Percentiles rank a stretch among this genome's conserved stretches.
These are phyloP conservation scores for Botrytis fabae DNA, from an alignment of 2,329 filamentous ascomycete species.

Conservation along the genomic window DNA sequence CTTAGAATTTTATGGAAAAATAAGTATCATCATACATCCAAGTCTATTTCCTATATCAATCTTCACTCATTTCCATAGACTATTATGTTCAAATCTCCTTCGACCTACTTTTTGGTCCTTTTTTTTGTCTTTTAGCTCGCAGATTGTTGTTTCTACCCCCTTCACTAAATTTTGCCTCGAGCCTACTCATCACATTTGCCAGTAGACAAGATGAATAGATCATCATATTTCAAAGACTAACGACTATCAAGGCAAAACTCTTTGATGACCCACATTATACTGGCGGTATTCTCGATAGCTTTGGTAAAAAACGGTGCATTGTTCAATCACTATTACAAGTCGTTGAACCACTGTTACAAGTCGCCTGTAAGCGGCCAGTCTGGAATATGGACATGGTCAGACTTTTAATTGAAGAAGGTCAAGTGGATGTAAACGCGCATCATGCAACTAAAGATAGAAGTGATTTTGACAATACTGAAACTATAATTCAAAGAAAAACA, in stretches of 20 bases:
- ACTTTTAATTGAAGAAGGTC: constrained; percentile 42
- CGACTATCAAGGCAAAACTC: background rate
- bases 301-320: too few species aligned
- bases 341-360: background rate
- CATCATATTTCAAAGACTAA: background rate
- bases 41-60: background rate
- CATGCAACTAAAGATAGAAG: background rate
- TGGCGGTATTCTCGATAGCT: background rate
- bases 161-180: background rate
- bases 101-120: background rate
- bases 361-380: constrained; percentile 24
- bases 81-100: background rate
- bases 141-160: background rate
- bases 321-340: background rate
- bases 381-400: constrained; percentile 43
- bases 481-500: background rate
- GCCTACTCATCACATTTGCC: background rate
- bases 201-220: background rate
- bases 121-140: background rate
- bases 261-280: constrained; percentile 16
- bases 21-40: background rate
- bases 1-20: background rate
- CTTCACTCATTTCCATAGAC: background rate
- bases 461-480: background rate
- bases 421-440: constrained; percentile 40